Conservation (phyloP, 2,329 filamentous ascomycete genomes). For the Fusarium protoensiforme region DNA sequence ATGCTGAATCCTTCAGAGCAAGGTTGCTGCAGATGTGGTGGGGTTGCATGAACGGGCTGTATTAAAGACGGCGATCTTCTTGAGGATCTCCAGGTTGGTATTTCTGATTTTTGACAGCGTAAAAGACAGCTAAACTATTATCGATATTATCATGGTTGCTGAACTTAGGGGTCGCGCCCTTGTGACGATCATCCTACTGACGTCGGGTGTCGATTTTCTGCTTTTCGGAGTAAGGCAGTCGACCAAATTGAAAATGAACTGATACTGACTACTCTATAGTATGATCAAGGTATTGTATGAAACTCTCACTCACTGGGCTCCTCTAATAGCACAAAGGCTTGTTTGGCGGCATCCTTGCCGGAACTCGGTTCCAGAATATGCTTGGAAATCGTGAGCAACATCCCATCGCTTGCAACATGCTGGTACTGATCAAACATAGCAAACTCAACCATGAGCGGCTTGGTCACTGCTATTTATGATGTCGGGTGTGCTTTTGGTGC, state of each 20-base stretch:
- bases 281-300: neutral
- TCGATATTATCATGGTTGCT: neutral
- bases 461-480: slow-evolving; percentile 15
- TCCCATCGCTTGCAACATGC: neutral
- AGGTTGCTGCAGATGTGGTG: neutral
- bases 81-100: neutral
- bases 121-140: accelerated
- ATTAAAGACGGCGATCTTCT: neutral
- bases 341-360: neutral
- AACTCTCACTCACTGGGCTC: accelerated
- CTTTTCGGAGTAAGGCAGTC: neutral
- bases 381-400: neutral
- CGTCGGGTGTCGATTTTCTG: slow-evolving; percentile 9
- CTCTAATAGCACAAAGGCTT: neutral
- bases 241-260: neutral
- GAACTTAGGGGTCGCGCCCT: slow-evolving; percentile 12
- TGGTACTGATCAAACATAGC: neutral
- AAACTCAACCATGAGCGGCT: slow-evolving; percentile 8
- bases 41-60: neutral
- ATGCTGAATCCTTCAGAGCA: neutral
- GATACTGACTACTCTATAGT: neutral
- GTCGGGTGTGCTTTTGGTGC: slow-evolving; percentile 10
- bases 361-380: neutral
- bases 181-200: neutral
- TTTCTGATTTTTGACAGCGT: neutral